Percentiles rank a stretch among this genome's conserved stretches.
Conservation (phyloP, 2,329 filamentous ascomycete species). For the Talaromyces sp. region DNA sequence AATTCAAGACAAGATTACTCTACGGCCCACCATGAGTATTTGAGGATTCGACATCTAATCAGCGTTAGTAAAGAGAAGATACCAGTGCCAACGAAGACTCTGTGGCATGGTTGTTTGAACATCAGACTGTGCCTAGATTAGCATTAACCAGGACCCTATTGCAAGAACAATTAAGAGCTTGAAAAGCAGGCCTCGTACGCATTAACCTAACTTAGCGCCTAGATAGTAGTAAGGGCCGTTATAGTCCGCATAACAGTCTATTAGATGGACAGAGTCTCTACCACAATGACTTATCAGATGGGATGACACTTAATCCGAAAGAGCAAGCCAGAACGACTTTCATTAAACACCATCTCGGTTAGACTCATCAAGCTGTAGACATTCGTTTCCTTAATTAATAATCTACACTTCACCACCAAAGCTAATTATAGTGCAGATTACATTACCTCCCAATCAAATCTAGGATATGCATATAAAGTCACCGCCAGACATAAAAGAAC, state of each 20-base stretch:
- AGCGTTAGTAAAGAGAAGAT: neutral
- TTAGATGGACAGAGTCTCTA: too few relatives aligned
- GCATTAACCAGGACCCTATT: too few relatives aligned
- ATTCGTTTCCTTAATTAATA: neutral
- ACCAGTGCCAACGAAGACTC: neutral
- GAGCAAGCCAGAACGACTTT: too few relatives aligned
- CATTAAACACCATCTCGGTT: too few relatives aligned
- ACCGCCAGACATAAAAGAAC: neutral
- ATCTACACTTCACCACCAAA: neutral
- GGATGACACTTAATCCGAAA: too few relatives aligned
- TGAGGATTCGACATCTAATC: neutral
- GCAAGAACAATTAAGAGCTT: too few relatives aligned
- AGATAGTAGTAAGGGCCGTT: neutral
- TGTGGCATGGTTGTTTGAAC: too few relatives aligned
- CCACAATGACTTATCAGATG: too few relatives aligned
- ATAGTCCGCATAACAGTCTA: neutral
- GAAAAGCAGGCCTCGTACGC: neutral
- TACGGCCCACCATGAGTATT: neutral
- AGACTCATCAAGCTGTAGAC: too few relatives aligned
- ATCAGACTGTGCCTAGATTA: too few relatives aligned
- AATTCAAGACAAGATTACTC: too few relatives aligned
- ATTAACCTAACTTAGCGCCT: neutral
- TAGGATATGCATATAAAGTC: neutral
- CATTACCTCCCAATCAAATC: neutral
- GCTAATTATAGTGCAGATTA: neutral